These are phyloP conservation scores for Solanum hybrid DNA, from an alignment of 305 asterid species.

Conservation along the genomic window DNA sequence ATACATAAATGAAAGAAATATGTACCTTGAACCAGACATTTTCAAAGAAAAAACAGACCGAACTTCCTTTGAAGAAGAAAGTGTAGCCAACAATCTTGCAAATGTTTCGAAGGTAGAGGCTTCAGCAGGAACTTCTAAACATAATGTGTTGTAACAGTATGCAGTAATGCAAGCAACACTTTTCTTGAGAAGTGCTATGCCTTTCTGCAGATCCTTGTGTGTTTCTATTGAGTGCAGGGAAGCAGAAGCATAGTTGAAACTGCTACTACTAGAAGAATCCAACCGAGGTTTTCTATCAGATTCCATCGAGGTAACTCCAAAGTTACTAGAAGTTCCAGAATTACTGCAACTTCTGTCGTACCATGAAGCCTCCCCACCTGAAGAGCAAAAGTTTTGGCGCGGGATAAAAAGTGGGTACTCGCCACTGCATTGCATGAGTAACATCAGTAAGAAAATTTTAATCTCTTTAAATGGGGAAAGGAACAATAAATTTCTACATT, in stretches of 20 bases:
- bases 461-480: background rate
- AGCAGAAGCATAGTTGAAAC: conserved; percentile 71
- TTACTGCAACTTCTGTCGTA: conserved; percentile 89
- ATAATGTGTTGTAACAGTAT: conserved; percentile 62
- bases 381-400: conserved; percentile 71
- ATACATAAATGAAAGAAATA: background rate
- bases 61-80: conserved; percentile 93
- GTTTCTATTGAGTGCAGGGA: conserved; percentile 77
- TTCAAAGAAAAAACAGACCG: conserved; percentile 65
- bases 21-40: conserved; percentile 68
- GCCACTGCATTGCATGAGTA: conserved; percentile 37
- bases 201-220: conserved; percentile 97
- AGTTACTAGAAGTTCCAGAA: conserved; percentile 84
- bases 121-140: conserved; percentile 73
- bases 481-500: background rate
- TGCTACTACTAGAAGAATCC: conserved; percentile 63
- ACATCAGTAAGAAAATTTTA: conserved; percentile 5
- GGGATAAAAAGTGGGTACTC: conserved; percentile 95
- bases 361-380: conserved; percentile 91
- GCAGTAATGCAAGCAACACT: conserved; percentile 93
- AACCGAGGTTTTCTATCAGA: conserved; percentile 74
- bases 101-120: conserved; percentile 93
- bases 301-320: conserved; percentile 88
- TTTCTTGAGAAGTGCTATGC: conserved; percentile 95
- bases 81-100: conserved; percentile 66